These are phyloP conservation scores for Xylariaceae sp. DNA, from an alignment of 2,329 filamentous ascomycete genomes.

Conservation along the genomic window DNA sequence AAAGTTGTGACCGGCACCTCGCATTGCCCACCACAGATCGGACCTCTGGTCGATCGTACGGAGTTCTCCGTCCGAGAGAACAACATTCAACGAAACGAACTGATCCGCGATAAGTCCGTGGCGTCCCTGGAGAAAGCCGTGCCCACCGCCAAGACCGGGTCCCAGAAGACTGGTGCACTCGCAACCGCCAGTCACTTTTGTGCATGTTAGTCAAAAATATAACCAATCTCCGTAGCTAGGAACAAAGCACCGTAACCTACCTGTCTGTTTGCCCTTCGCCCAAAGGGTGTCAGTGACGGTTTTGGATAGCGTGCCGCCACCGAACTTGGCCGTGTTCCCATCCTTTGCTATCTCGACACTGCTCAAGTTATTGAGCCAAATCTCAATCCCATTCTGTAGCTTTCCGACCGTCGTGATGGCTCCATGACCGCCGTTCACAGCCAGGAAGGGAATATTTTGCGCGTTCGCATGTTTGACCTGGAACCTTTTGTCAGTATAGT, in stretches of 20 bases:
- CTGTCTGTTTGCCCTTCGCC: constrained; percentile 38
- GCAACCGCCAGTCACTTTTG: constrained; percentile 37
- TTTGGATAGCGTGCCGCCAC: constrained; percentile 36
- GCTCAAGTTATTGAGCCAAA: constrained; percentile 34
- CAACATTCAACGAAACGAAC: constrained; percentile 45
- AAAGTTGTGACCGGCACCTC: constrained; percentile 55
- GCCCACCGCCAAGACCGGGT: constrained; percentile 52
- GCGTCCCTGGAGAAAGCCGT: constrained; percentile 49
- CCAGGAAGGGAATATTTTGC: constrained; percentile 34
- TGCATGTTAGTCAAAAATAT: neutral
- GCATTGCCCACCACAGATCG: constrained; percentile 54
- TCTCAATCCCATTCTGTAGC: constrained; percentile 37
- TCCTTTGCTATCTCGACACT: constrained; percentile 32
- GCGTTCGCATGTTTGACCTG: constrained; percentile 36
- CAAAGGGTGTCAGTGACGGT: constrained; percentile 33
- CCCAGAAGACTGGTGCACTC: constrained; percentile 43
- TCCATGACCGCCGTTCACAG: constrained; percentile 37
- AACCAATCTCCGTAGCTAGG: neutral
- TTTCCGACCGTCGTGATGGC: constrained; percentile 33
- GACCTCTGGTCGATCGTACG: constrained; percentile 35
- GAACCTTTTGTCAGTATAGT: neutral
- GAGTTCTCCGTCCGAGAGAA: constrained; percentile 44
- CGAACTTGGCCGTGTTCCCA: constrained; percentile 33
- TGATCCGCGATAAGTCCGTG: constrained; percentile 51
- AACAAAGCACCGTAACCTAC: constrained; percentile 13